Evolutionary conservation across 352 stramenopile species (phyloP).

Genomic region (Pseudoperonospora humuli): DNA sequence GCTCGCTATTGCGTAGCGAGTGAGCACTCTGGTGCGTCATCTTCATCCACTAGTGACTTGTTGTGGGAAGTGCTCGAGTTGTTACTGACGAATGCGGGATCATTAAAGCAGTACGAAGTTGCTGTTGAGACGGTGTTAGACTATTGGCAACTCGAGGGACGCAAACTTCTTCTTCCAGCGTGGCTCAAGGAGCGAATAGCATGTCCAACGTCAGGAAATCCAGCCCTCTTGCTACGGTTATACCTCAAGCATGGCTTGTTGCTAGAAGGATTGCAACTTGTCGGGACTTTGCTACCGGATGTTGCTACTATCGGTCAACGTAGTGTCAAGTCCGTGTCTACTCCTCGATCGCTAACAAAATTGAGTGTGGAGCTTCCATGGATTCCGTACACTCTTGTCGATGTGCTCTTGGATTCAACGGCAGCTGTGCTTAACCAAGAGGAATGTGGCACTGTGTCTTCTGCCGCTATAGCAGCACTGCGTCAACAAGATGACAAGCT

Average conservation of each 20-base stretch:
- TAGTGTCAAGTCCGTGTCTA: constrained; percentile 5
- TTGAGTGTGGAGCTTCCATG: constrained; percentile 31
- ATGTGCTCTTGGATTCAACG: constrained; percentile 45
- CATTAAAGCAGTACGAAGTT: constrained; percentile 47
- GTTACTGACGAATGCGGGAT: constrained; percentile 32
- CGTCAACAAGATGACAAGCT: constrained; percentile 29
- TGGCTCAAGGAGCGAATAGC: constrained; percentile 48
- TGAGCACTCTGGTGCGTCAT: constrained; percentile 16
- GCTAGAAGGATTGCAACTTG: constrained; percentile 53
- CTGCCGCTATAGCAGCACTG: constrained; percentile 13
- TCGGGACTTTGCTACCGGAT: constrained; percentile 30
- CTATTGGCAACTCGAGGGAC: constrained; percentile 39
- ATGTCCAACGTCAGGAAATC: constrained; percentile 32
- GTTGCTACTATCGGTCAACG: constrained; percentile 9
- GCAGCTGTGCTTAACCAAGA: constrained; percentile 28
- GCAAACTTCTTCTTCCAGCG: constrained; percentile 47
- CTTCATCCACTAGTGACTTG: constrained; percentile 28
- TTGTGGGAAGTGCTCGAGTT: constrained; percentile 52
- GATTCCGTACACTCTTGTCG: constrained; percentile 66
- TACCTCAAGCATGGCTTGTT: constrained; percentile 57
- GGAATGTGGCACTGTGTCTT: constrained; percentile 6
- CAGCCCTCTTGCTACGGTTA: constrained; percentile 44
- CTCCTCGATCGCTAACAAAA: constrained; percentile 31
- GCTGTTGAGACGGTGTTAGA: constrained; percentile 46
- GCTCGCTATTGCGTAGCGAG: constrained; percentile 56